A percentile compares a stretch with the other conserved stretches of the same genome.
These are phyloP conservation scores for Chaetomiaceae sp. DNA, from an alignment of 2,329 filamentous ascomycete species.

Conservation along the genomic window DNA sequence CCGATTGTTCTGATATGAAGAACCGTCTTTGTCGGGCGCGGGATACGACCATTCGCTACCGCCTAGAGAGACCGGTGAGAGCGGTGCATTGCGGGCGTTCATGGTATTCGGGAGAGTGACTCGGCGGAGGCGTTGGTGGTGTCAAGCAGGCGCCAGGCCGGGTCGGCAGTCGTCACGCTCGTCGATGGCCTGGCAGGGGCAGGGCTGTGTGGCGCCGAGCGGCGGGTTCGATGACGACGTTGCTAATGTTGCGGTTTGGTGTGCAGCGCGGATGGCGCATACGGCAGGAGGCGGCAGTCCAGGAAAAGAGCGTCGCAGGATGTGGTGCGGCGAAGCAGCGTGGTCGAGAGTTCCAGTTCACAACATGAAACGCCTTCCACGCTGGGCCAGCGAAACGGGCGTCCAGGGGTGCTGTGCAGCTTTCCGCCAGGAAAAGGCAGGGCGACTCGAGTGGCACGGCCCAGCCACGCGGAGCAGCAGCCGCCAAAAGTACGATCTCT, in stretches of 20 bases:
- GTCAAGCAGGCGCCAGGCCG: slow-evolving; percentile 13
- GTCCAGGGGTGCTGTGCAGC: slow-evolving; percentile 4
- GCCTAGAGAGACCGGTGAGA: slow-evolving; percentile 77
- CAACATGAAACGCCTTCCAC: slow-evolving; percentile 18
- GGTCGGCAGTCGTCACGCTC: background rate
- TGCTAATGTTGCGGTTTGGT: too few species aligned
- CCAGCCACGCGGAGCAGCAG: slow-evolving; percentile 6
- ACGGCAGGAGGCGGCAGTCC: background rate
- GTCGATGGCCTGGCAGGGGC: background rate
- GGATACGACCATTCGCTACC: slow-evolving; percentile 80
- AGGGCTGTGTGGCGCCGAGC: slow-evolving; percentile 6
- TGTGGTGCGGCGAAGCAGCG: background rate
- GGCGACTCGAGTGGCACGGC: slow-evolving; percentile 12
- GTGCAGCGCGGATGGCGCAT: too few species aligned
- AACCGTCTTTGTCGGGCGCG: slow-evolving; percentile 45
- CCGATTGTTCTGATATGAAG: slow-evolving; percentile 39
- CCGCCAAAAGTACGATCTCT: background rate
- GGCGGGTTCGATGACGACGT: background rate
- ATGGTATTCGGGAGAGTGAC: slow-evolving; percentile 40
- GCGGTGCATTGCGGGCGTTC: slow-evolving; percentile 67
- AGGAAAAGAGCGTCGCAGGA: background rate
- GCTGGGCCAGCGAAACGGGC: slow-evolving; percentile 10
- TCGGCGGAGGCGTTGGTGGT: slow-evolving; percentile 22
- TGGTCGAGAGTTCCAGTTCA: slow-evolving; percentile 12
- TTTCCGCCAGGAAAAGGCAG: background rate